Conservation (phyloP, 1,284 basidiomycete genomes). For the Puccinia coronata region DNA sequence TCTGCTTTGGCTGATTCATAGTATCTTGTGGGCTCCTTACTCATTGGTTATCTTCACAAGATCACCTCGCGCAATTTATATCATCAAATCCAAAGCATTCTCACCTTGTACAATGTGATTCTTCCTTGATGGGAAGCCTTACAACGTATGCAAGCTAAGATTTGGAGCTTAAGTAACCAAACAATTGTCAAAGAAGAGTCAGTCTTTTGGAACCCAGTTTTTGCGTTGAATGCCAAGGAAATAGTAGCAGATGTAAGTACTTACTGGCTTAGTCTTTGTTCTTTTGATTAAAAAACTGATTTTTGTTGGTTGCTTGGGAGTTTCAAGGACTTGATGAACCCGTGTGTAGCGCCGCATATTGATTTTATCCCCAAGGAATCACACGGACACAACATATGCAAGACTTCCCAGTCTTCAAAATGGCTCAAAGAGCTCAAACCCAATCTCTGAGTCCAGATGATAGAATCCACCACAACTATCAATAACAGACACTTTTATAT, state of each 20-base stretch:
- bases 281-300: background rate
- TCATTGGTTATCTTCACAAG: background rate
- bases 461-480: background rate
- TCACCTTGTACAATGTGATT: background rate
- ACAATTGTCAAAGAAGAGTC: background rate
- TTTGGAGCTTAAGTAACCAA: background rate
- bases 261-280: background rate
- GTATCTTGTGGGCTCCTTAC: background rate
- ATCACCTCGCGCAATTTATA: background rate
- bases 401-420: background rate
- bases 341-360: background rate
- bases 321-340: slow-evolving; percentile 11
- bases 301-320: background rate
- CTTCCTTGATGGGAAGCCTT: slow-evolving; percentile 2
- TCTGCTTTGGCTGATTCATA: too few relatives aligned
- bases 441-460: slow-evolving; percentile 20
- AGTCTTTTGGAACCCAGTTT: background rate
- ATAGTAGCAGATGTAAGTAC: background rate
- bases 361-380: background rate
- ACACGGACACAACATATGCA: background rate
- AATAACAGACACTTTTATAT: slow-evolving; percentile 8
- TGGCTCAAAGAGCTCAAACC: background rate
- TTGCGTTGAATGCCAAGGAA: background rate
- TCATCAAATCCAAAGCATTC: background rate
- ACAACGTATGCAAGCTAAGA: background rate